phyloP scores from a whole-genome alignment of 345 rosid genomes.

The Pistacia atlantica region DNA sequence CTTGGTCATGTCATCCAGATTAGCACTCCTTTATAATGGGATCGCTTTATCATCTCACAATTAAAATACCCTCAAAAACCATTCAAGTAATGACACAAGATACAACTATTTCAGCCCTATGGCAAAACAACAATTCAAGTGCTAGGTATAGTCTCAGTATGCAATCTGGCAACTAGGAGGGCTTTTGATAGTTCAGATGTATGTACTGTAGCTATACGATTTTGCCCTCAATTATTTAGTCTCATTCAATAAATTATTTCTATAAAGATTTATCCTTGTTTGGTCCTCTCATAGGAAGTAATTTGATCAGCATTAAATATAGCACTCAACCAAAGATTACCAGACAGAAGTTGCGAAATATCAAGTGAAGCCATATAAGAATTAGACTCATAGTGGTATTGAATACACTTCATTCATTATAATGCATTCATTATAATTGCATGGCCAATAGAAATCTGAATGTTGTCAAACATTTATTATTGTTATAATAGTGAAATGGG shows the following conservation, averaged over 20 bases:
- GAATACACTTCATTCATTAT: too few relatives aligned
- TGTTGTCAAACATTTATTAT: too few relatives aligned
- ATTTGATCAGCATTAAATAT: background rate
- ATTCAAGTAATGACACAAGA: background rate
- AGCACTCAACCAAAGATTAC: too few relatives aligned
- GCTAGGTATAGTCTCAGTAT: background rate
- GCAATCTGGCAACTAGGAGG: background rate
- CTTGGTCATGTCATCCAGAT: background rate
- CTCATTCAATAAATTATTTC: too few relatives aligned
- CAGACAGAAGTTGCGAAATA: too few relatives aligned
- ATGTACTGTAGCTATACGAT: background rate
- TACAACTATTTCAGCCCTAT: background rate
- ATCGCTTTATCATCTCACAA: background rate
- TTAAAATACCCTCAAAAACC: background rate
- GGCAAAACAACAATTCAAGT: background rate
- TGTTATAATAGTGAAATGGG: too few relatives aligned
- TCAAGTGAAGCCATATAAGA: too few relatives aligned
- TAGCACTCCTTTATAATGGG: background rate
- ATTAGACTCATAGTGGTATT: too few relatives aligned
- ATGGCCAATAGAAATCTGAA: too few relatives aligned
- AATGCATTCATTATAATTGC: too few relatives aligned
- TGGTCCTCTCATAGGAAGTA: background rate
- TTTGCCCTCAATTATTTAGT: background rate
- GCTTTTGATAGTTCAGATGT: background rate
- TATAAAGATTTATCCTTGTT: background rate